Evolutionary conservation across 768 basidiomycete genomes (phyloP), one percentile per base, ranked within the genome.

Genomic region (Nevesoporus exiguus): DNA sequence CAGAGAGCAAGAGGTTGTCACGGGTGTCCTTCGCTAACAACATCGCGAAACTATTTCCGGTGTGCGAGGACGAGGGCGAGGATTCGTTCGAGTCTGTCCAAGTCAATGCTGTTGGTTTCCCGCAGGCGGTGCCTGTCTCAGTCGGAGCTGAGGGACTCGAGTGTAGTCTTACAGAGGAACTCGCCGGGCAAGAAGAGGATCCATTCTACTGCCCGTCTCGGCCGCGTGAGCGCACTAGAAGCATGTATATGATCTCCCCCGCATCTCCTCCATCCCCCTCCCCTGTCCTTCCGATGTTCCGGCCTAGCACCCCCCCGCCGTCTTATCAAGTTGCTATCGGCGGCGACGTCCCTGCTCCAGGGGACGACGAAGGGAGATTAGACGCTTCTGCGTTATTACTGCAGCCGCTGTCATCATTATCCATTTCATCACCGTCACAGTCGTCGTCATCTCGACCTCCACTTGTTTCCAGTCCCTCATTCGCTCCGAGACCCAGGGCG

Each of bases 21-120:
- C 60, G 65, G 1, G 55, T 57, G 11, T 51, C 60, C 41, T 58
- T 70, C 30, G 34, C 59, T 8, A 60, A 62, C 14, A 56, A 31
- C 30, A 25, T 59, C 10, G 54, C 69, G 11, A 63, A 58, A 27
- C 39, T 72, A 29, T 65, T 71, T 45, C 71, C 69, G 3, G 66
- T 72, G 19, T 56, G 51, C 40, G 71, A 70, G 58, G 69, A 69
- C 21, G 67, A 71, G 39, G 48, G 41, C 25, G 70, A 72, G 9
- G 77, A 77, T 51, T 72, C 72, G 51, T 66, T 64, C 29, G 57
- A 66, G 27, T 27, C 56, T 22, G 46, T 37, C 24, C 43, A 56
- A 7, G 51, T 4, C 19, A 47, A 34, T 48, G 57, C 55, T 9
- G 44, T 71, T 42, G 60, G 57, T 47, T 70, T 68, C 40, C 68